Evolutionary conservation across 306 rosid species (phyloP).

Genomic region (Quercus suber): DNA sequence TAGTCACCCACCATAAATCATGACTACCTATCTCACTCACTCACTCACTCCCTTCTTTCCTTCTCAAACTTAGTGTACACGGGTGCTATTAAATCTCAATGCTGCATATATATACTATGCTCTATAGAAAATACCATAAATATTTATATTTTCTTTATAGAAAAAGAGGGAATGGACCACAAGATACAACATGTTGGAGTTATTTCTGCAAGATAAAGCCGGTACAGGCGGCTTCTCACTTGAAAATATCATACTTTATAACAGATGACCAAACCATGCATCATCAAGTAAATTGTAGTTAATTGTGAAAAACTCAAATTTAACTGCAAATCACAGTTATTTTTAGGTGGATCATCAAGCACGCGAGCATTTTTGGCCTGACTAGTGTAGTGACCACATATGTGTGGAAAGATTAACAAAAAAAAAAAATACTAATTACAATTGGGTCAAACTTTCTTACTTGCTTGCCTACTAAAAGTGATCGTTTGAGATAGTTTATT

Average conservation of each 20-base stretch:
- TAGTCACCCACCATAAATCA: constrained; percentile 95
- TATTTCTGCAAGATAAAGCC: constrained; percentile 19
- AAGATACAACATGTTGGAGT: background rate
- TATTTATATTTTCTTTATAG: constrained; percentile 12
- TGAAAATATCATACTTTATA: background rate
- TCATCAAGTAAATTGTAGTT: background rate
- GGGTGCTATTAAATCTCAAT: constrained; percentile 47
- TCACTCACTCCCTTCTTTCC: constrained; percentile 11
- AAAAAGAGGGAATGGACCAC: constrained; percentile 36
- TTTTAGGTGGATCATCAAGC: background rate
- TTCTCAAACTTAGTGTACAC: constrained; percentile 37
- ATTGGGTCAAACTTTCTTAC: background rate
- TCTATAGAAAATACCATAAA: constrained; percentile 28
- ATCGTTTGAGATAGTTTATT: background rate
- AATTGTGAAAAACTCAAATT: too few relatives aligned
- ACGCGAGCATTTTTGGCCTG: background rate
- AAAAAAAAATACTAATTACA: background rate
- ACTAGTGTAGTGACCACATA: background rate
- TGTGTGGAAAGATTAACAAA: too few relatives aligned
- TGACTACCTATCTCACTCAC: constrained; percentile 62
- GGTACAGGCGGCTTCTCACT: constrained; percentile 15
- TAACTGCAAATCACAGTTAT: background rate
- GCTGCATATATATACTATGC: constrained; percentile 20
- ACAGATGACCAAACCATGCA: background rate
- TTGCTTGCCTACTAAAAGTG: background rate